phyloP scores from a whole-genome alignment of 2,329 filamentous ascomycete genomes.

The Aspergillus oerlinghausenensis region DNA sequence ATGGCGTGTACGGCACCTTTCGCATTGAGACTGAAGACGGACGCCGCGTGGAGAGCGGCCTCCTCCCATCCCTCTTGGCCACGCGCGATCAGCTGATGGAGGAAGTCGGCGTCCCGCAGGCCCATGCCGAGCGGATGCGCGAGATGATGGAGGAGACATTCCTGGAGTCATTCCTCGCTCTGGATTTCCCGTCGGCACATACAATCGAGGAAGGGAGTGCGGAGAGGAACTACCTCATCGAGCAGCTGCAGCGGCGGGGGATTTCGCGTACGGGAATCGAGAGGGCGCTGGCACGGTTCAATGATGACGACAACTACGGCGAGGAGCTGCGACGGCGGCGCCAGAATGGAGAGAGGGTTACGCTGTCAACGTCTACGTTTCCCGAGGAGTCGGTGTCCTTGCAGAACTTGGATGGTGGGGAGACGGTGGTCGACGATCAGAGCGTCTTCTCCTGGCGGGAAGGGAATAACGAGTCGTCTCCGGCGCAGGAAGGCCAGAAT shows the following conservation, averaged over 20 bases:
- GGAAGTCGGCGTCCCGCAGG: constrained; percentile 33
- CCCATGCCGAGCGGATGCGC: constrained; percentile 39
- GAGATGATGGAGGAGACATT: constrained; percentile 43
- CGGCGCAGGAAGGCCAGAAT: constrained; percentile 61
- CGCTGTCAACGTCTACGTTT: constrained; percentile 30
- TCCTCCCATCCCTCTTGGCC: constrained; percentile 40
- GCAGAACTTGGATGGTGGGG: constrained; percentile 28
- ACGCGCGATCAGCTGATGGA: constrained; percentile 41
- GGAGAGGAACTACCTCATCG: constrained; percentile 34
- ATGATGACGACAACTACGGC: constrained; percentile 36
- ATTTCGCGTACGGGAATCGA: constrained; percentile 36
- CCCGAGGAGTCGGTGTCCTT: constrained; percentile 22
- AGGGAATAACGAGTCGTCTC: constrained; percentile 37
- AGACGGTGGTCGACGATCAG: constrained; percentile 39
- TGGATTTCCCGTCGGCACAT: constrained; percentile 38
- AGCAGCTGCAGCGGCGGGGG: constrained; percentile 36
- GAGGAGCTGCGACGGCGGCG: constrained; percentile 35
- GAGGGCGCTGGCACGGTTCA: constrained; percentile 35
- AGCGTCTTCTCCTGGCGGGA: constrained; percentile 44
- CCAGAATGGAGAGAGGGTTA: constrained; percentile 37
- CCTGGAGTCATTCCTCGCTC: constrained; percentile 39
- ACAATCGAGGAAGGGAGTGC: constrained; percentile 27
- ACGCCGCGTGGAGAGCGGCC: constrained; percentile 36
- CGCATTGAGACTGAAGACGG: constrained; percentile 41
- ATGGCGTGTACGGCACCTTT: constrained; percentile 40